phyloP scores from a whole-genome alignment of 2,329 filamentous ascomycete species.

The Pseudonectria buxi region DNA sequence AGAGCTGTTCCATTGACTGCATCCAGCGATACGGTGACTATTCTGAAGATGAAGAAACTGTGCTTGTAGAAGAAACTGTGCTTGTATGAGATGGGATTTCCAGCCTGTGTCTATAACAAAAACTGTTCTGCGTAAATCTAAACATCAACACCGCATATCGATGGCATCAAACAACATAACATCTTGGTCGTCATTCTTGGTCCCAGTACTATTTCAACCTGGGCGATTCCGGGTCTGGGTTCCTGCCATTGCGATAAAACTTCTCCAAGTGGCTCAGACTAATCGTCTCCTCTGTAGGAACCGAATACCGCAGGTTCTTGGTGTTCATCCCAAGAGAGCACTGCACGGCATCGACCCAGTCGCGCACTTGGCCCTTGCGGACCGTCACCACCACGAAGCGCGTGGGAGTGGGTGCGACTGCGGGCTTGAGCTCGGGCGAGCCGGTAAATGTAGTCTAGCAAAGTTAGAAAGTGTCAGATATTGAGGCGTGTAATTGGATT shows the following conservation, averaged over 20 bases:
- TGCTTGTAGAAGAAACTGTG: too few species aligned
- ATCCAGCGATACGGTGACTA: too few species aligned
- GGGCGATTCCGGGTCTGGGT: background rate
- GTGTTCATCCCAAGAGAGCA: conserved; percentile 4
- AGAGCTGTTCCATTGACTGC: too few species aligned
- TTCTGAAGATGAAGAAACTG: too few species aligned
- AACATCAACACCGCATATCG: too few species aligned
- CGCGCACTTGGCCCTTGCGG: conserved; percentile 4
- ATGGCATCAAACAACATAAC: too few species aligned
- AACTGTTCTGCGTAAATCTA: too few species aligned
- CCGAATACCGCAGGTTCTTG: conserved; percentile 2
- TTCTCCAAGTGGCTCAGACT: conserved; percentile 1
- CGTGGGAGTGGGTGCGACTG: conserved; percentile 2
- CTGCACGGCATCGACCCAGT: conserved; percentile 7
- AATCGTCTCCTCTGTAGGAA: conserved; percentile 1
- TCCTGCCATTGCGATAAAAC: conserved; percentile 1
- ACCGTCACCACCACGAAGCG: conserved; percentile 6
- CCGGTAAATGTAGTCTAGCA: conserved; percentile 4
- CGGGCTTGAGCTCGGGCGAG: conserved; percentile 4
- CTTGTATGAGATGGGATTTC: too few species aligned
- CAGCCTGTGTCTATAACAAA: too few species aligned
- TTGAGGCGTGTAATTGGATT: background rate
- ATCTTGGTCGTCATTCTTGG: too few species aligned
- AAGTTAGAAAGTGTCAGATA: too few species aligned
- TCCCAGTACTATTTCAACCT: background rate